A percentile compares a stretch with the other conserved stretches of the same genome.
phyloP scores from a whole-genome alignment of 345 rosid genomes.

The Carallia brachiata region DNA sequence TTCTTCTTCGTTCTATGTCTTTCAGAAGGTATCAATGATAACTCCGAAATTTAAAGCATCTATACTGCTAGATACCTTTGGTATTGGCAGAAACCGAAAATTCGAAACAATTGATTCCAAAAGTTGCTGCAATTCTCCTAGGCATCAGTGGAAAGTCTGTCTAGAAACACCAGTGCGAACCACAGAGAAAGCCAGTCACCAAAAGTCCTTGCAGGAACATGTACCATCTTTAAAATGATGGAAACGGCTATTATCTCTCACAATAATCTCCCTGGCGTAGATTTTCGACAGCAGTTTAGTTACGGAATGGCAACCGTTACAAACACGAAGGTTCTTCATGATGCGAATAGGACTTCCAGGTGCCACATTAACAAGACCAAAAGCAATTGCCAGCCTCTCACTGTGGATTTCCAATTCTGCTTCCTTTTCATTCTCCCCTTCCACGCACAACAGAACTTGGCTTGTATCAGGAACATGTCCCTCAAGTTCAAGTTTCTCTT shows the following conservation, averaged over 20 bases:
- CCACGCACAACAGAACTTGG: slow-evolving; percentile 20
- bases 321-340: slow-evolving; percentile 34
- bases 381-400: slow-evolving; percentile 36
- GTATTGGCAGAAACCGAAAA: too few species aligned
- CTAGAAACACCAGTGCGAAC: too few species aligned
- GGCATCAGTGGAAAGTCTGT: too few species aligned
- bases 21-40: neutral
- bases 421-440: slow-evolving; percentile 29
- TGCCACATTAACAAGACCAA: slow-evolving; percentile 30
- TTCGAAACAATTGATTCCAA: too few species aligned
- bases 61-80: too few species aligned
- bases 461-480: slow-evolving; percentile 32
- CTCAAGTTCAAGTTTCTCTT: slow-evolving; percentile 22
- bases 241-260: slow-evolving; percentile 34
- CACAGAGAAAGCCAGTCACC: slow-evolving; percentile 3
- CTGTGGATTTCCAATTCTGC: slow-evolving; percentile 24
- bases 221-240: slow-evolving; percentile 32
- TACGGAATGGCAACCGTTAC: slow-evolving; percentile 30
- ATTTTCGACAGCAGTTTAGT: slow-evolving; percentile 34
- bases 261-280: slow-evolving; percentile 23
- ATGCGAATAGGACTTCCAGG: slow-evolving; percentile 21
- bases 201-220: slow-evolving; percentile 33
- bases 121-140: too few species aligned
- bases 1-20: neutral
- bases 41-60: neutral